Evolutionary conservation across 768 basidiomycete genomes (phyloP).

Genomic region (Tylopilus balloui): DNA sequence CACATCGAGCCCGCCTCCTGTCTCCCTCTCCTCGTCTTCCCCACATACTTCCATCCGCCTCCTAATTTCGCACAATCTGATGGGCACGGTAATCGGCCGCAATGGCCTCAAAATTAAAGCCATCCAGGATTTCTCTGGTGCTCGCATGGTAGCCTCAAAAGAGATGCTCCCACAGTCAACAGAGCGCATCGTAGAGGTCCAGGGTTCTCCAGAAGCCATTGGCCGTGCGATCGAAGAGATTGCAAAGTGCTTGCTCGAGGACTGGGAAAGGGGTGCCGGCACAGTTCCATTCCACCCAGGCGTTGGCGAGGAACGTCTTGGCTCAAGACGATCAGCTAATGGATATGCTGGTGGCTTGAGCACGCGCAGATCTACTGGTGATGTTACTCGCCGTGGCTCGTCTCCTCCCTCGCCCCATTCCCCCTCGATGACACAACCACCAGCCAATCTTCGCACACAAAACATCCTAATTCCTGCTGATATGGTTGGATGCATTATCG

Average conservation of each 20-base stretch:
- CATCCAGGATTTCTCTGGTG: slow-evolving; percentile 94
- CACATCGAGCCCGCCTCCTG: slow-evolving; percentile 66
- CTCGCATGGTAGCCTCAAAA: slow-evolving; percentile 97
- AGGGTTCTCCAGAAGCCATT: slow-evolving; percentile 89
- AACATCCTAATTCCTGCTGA: slow-evolving; percentile 99
- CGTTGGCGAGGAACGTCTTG: slow-evolving; percentile 63
- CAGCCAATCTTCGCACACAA: slow-evolving; percentile 90
- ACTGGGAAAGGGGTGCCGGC: slow-evolving; percentile 92
- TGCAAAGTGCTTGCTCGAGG: slow-evolving; percentile 90
- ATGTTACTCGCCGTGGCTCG: slow-evolving; percentile 42
- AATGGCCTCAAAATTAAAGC: slow-evolving; percentile 97
- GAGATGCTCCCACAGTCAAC: slow-evolving; percentile 99
- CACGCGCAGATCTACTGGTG: slow-evolving; percentile 65
- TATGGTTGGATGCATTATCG: slow-evolving; percentile 98
- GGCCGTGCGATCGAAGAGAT: slow-evolving; percentile 94
- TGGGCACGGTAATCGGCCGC: slow-evolving; percentile 98
- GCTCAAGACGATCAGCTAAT: slow-evolving; percentile 49
- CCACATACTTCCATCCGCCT: slow-evolving; percentile 88
- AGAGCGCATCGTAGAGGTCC: slow-evolving; percentile 97
- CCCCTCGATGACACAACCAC: slow-evolving; percentile 49
- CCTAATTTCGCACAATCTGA: slow-evolving; percentile 97
- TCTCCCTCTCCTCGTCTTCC: slow-evolving; percentile 61
- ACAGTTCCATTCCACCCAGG: slow-evolving; percentile 97
- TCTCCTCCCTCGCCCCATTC: slow-evolving; percentile 34
- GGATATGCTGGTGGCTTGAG: slow-evolving; percentile 46